phyloP scores from a whole-genome alignment of 495 filamentous ascomycete species.

The Podospora sp. region DNA sequence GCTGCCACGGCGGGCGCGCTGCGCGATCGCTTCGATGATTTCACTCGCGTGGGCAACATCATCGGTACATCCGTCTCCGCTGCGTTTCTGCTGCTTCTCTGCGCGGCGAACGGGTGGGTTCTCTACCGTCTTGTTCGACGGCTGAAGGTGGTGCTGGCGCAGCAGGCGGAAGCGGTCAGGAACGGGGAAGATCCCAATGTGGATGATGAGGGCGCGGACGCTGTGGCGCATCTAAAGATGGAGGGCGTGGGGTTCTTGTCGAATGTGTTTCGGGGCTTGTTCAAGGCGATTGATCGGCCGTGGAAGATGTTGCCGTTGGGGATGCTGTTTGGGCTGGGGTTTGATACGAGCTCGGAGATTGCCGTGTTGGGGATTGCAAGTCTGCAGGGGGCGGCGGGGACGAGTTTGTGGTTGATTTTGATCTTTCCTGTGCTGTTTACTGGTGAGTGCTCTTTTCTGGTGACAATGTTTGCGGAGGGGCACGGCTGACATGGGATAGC shows the following conservation, averaged over 20 bases:
- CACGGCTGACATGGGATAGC: conserved; percentile 45
- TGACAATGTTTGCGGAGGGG: not conserved
- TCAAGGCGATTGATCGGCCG: conserved; percentile 81
- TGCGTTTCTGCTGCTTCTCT: conserved; percentile 78
- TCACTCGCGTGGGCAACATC: conserved; percentile 81
- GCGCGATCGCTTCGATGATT: conserved; percentile 73
- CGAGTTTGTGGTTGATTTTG: conserved; percentile 89
- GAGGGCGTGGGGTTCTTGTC: conserved; percentile 78
- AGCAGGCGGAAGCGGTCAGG: conserved; percentile 29
- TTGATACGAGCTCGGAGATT: conserved; percentile 95
- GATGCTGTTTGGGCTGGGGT: conserved; percentile 88
- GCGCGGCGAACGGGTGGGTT: conserved; percentile 84
- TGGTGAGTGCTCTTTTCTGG: conserved; percentile 47
- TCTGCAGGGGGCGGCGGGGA: conserved; percentile 81
- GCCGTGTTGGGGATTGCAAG: conserved; percentile 88
- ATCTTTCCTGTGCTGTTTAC: conserved; percentile 93
- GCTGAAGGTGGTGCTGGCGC: conserved; percentile 60
- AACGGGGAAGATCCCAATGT: conserved; percentile 14
- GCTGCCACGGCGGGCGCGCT: conserved; percentile 86
- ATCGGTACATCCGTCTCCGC: conserved; percentile 84
- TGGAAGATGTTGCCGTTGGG: conserved; percentile 99
- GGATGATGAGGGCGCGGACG: conserved; percentile 38
- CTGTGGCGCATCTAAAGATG: conserved; percentile 65
- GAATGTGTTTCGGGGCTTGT: conserved; percentile 70
- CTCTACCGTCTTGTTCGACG: conserved; percentile 71